A percentile compares a stretch with the other conserved stretches of the same genome.
Evolutionary conservation across 2,329 filamentous ascomycete species (phyloP).

Genomic region (Emergomyces orientalis): DNA sequence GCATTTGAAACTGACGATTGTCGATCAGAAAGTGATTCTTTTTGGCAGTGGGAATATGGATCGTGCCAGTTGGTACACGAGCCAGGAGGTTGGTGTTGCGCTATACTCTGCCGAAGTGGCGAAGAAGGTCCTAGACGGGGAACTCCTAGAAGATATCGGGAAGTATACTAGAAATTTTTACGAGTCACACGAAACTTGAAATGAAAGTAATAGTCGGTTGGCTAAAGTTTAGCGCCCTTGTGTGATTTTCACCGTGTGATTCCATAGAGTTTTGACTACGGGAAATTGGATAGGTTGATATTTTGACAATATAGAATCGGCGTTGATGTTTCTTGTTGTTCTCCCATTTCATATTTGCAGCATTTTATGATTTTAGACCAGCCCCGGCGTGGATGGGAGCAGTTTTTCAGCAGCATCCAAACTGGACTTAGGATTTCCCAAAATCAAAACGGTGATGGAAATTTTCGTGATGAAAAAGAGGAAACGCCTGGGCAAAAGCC

Average conservation of each 20-base stretch:
- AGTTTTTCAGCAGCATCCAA: no score
- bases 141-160: neutral
- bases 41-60: slow-evolving; percentile 79
- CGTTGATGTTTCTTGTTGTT: no score
- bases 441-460: no score
- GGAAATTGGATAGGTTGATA: no score
- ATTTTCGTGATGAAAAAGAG: no score
- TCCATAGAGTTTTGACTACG: neutral
- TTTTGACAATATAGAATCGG: no score
- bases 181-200: neutral
- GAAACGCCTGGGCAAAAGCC: no score
- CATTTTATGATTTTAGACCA: no score
- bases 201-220: no score
- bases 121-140: slow-evolving; percentile 20
- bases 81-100: slow-evolving; percentile 67
- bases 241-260: neutral
- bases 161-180: neutral
- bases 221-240: neutral
- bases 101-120: slow-evolving; percentile 40
- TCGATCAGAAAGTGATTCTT: slow-evolving; percentile 59
- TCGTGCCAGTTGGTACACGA: slow-evolving; percentile 76
- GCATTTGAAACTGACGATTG: slow-evolving; percentile 67
- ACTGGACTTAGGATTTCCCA: no score
- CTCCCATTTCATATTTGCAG: no score
- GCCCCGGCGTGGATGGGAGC: no score